Evolutionary conservation across 1,284 basidiomycete species (phyloP).

Genomic region (Porodaedalea pini): DNA sequence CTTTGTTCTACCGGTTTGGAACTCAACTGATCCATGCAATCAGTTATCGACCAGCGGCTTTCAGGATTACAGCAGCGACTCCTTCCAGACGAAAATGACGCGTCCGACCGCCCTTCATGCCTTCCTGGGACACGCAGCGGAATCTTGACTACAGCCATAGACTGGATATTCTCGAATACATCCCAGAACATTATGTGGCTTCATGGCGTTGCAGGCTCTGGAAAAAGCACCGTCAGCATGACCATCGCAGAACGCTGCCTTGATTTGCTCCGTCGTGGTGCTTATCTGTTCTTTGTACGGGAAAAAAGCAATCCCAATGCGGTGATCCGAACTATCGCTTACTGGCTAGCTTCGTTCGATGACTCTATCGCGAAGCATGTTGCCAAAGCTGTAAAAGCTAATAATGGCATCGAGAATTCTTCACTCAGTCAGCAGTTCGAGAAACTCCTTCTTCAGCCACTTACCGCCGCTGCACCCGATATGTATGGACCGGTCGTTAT

Average conservation of each 20-base stretch:
- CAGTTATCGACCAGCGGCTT: neutral
- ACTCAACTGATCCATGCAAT: no score
- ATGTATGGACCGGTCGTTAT: neutral
- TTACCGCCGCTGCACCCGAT: neutral
- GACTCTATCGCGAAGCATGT: neutral
- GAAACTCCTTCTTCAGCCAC: neutral
- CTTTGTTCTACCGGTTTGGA: neutral
- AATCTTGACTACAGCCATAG: neutral
- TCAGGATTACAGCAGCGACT: neutral
- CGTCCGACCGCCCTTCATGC: neutral
- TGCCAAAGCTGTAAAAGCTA: neutral
- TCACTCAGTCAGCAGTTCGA: neutral
- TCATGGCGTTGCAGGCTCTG: neutral
- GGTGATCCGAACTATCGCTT: neutral
- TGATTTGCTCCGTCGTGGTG: neutral
- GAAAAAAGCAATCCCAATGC: neutral
- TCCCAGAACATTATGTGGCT: neutral
- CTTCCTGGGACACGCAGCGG: neutral
- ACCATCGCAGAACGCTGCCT: neutral
- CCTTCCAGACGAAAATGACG: neutral
- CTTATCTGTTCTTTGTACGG: neutral
- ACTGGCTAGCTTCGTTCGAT: neutral
- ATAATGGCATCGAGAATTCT: neutral
- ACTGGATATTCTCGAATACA: neutral
- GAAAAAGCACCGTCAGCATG: conserved; percentile 3